Conservation (phyloP, 495 filamentous ascomycete genomes). For the Saxispiralis lemnorum region DNA sequence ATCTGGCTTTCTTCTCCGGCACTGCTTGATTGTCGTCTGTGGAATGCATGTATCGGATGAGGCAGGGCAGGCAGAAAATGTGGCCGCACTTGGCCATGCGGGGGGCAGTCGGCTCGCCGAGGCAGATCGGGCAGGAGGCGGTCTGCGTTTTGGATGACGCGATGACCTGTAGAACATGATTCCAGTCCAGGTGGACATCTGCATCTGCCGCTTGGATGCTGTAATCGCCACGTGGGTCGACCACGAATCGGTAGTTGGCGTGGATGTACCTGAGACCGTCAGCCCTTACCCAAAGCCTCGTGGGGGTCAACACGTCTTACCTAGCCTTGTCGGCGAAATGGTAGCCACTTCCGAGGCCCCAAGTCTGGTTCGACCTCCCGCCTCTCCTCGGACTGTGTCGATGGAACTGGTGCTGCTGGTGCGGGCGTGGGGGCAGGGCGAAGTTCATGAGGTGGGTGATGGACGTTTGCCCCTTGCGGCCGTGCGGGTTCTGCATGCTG, state of each 20-base stretch:
- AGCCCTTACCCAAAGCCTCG: not conserved
- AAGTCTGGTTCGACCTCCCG: constrained; percentile 49
- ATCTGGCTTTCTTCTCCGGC: constrained; percentile 56
- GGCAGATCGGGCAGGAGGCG: constrained; percentile 80
- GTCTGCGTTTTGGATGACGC: constrained; percentile 77
- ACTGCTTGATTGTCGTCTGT: constrained; percentile 44
- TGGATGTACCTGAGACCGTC: constrained; percentile 55
- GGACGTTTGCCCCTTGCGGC: constrained; percentile 75
- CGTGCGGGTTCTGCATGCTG: constrained; percentile 67
- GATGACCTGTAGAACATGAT: constrained; percentile 73
- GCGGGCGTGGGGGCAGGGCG: constrained; percentile 57
- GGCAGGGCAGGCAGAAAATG: constrained; percentile 87
- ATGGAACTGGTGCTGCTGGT: constrained; percentile 42
- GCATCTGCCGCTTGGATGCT: constrained; percentile 64
- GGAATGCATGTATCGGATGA: constrained; percentile 91
- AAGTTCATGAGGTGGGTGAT: constrained; percentile 96
- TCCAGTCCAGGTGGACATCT: constrained; percentile 83
- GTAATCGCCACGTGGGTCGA: constrained; percentile 67
- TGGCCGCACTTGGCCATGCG: constrained; percentile 97
- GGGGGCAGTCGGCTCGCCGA: constrained; percentile 78
- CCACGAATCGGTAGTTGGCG: constrained; percentile 93
- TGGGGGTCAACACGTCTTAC: constrained; percentile 22
- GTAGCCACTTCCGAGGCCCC: constrained; percentile 78
- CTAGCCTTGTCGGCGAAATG: constrained; percentile 82
- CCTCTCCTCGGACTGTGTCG: constrained; percentile 33